These are phyloP conservation scores for Sesbania bispinosa DNA, from an alignment of 306 rosid genomes.

Conservation along the genomic window DNA sequence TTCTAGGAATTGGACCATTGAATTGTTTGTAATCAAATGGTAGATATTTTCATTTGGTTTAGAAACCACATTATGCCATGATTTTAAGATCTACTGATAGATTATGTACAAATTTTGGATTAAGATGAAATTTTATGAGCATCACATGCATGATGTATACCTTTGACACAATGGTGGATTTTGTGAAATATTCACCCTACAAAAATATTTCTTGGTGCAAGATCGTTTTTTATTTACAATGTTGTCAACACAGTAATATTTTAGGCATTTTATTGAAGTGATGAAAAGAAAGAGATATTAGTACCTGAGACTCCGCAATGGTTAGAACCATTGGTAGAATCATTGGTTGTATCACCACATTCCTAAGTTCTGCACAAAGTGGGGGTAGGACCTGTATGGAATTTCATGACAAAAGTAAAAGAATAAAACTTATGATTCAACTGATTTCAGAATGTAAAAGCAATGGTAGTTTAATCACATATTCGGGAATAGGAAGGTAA, in stretches of 20 bases:
- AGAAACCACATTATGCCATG: background rate
- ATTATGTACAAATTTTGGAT: background rate
- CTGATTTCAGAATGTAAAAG: background rate
- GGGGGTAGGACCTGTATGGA: conserved; percentile 90
- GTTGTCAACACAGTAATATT: too few relatives aligned
- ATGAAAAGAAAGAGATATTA: conserved; percentile 11
- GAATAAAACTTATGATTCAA: conserved; percentile 10
- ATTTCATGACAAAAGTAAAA: conserved; percentile 15
- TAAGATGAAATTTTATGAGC: background rate
- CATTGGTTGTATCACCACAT: conserved; percentile 97
- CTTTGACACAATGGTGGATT: conserved; percentile 2
- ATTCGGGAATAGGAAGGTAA: background rate
- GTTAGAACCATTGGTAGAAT: conserved; percentile 98
- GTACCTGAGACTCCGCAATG: conserved; percentile 98
- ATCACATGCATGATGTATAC: background rate
- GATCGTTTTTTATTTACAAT: too few relatives aligned
- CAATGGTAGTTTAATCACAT: too few relatives aligned
- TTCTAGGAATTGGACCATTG: background rate
- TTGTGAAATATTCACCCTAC: too few relatives aligned
- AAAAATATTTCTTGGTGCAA: too few relatives aligned
- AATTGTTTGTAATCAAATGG: background rate
- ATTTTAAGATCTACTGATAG: conserved; percentile 2
- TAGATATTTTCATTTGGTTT: background rate
- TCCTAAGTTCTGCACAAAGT: conserved; percentile 97
- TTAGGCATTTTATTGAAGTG: conserved; percentile 4